phyloP scores from a whole-genome alignment of 441 rosid genomes.

The Erodium chrysanthum region DNA sequence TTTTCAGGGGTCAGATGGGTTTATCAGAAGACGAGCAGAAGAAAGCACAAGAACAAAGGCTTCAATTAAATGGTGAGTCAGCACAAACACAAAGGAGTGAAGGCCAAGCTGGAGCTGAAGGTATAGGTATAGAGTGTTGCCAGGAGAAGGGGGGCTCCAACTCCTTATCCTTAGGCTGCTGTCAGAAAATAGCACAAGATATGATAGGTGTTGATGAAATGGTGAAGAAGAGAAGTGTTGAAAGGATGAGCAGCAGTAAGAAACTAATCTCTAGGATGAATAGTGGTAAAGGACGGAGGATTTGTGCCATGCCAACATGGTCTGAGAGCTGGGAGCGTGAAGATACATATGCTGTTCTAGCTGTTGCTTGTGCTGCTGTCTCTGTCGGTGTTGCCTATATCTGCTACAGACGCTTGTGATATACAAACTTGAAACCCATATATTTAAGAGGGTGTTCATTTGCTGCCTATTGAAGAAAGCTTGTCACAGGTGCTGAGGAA shows the following conservation, averaged over 20 bases:
- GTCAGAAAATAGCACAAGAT: conserved; percentile 31
- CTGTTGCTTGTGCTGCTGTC: conserved; percentile 69
- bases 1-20: conserved; percentile 89
- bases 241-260: conserved; percentile 39
- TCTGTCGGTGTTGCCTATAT: conserved; percentile 71
- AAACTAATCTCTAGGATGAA: conserved; percentile 26
- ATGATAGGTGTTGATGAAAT: conserved; percentile 23
- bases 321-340: conserved; percentile 85
- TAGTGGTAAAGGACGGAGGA: conserved; percentile 39
- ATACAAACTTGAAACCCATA: conserved; percentile 18
- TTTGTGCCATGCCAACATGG: conserved; percentile 63
- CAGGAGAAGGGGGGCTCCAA: conserved; percentile 52
- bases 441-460: no score
- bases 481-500: no score
- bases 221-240: conserved; percentile 34
- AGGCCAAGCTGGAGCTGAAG: conserved; percentile 25
- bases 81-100: conserved; percentile 25
- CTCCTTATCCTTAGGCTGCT: no score
- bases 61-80: conserved; percentile 31
- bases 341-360: conserved; percentile 77
- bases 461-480: no score
- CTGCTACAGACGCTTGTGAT: conserved; percentile 56
- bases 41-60: conserved; percentile 46
- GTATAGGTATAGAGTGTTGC: conserved; percentile 32
- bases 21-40: conserved; percentile 69